phyloP scores from a whole-genome alignment of 2,329 filamentous ascomycete genomes.

The Neobulgaria alba region DNA sequence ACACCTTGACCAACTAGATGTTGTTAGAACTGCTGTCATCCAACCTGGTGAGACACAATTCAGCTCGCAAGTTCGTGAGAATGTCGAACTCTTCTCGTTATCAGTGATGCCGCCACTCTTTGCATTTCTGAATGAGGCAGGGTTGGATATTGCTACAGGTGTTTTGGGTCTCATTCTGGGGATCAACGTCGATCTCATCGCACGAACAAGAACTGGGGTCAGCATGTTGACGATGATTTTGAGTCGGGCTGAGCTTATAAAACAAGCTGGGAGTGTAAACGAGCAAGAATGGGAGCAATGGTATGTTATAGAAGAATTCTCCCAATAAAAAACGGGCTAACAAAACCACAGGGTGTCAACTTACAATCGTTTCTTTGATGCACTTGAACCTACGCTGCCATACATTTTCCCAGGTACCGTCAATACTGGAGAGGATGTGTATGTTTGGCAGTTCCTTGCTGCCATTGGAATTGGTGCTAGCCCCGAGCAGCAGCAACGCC shows the following conservation, averaged over 20 bases:
- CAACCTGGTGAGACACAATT: slow-evolving; percentile 62
- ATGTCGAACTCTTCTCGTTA: slow-evolving; percentile 82
- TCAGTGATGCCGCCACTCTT: slow-evolving; percentile 87
- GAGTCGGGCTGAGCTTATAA: slow-evolving; percentile 86
- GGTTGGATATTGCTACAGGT: slow-evolving; percentile 82
- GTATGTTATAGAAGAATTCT: slow-evolving; percentile 34
- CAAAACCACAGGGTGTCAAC: slow-evolving; percentile 50
- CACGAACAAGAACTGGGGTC: slow-evolving; percentile 78
- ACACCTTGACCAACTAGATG: slow-evolving; percentile 85
- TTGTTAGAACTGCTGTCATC: slow-evolving; percentile 73
- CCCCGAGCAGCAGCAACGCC: slow-evolving; percentile 87
- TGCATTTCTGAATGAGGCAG: slow-evolving; percentile 82
- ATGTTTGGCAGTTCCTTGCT: slow-evolving; percentile 96
- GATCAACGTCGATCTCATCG: slow-evolving; percentile 75
- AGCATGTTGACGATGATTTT: slow-evolving; percentile 90
- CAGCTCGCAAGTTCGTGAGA: slow-evolving; percentile 74
- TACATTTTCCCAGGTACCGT: slow-evolving; percentile 89
- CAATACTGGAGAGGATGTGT: slow-evolving; percentile 83
- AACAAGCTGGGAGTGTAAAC: slow-evolving; percentile 63
- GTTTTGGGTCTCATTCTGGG: slow-evolving; percentile 77
- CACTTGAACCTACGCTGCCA: slow-evolving; percentile 72
- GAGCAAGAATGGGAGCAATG: slow-evolving; percentile 75
- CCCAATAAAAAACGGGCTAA: slow-evolving; percentile 25
- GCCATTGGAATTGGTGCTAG: slow-evolving; percentile 89
- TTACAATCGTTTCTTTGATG: slow-evolving; percentile 82